Base-by-base conservation (phyloP, 805 yeast genomes). In the Yamadazyma akitaensis region DNA sequence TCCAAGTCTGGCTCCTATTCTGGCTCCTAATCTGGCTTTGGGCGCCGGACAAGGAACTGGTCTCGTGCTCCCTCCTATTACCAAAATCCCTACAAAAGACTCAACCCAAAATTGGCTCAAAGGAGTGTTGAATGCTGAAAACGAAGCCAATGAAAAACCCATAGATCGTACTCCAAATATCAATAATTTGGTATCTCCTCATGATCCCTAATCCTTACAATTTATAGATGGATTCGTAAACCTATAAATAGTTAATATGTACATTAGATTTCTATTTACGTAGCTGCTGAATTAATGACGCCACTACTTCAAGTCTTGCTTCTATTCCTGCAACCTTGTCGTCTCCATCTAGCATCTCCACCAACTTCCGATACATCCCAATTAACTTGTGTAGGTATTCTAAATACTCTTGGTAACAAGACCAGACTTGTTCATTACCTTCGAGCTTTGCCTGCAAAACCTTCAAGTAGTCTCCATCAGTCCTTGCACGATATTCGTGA, bases 181-280 rank as follows among this genome's bases (percentile, higher is more conserved):
- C 25, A 56, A 62, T 42, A 61, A 60, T 50, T 53, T 67, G 40
- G 50, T 67, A 41, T 63, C 68, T 5, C 68, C 67, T 9, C 50
- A 53, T 34, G 48, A 52, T 28, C 32, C 32, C 3, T 28, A 28
- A 11, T 28, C 9, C 9, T 28, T 12, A 28, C n/a, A 11, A 28
- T 12, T 11, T 11, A 11, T 9, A 12, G 5, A 12, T 12, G 5
- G 32, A 13, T 12, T 28, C 12, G 9, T 21, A 56, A 52, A 18
- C 49, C 45, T 30, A 51, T 51, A 40, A 46, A 26, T 24, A 42
- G 33, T 31, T 37, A 38, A 25, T 14, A 43, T 42, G 45, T 42
- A 42, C 40, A 42, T 35, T 42, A 42, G 45, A 26, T 14, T n/a
- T 33, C n/a, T 33, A 17, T 33, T 17, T 33, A 33, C 37, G 11